phyloP scores from a whole-genome alignment of 2,329 filamentous ascomycete species.

The Fusarium sp. region DNA sequence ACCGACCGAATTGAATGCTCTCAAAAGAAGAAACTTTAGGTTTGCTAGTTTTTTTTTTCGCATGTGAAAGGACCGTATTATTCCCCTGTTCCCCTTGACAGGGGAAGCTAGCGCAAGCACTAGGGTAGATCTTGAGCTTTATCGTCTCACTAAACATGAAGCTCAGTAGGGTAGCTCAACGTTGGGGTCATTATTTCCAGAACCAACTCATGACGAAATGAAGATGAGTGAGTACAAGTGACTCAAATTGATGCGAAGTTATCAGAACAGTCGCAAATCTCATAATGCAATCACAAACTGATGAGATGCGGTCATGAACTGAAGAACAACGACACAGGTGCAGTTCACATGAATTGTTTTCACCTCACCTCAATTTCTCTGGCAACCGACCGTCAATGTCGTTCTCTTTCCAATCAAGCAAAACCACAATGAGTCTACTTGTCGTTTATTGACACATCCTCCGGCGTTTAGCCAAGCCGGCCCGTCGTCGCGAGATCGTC shows the following conservation, averaged over 20 bases:
- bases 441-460: background rate
- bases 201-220: background rate
- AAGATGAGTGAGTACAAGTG: background rate
- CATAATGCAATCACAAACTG: background rate
- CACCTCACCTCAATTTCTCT: too few species aligned
- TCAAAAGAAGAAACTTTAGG: background rate
- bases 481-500: slow-evolving; percentile 2
- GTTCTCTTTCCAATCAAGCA: background rate
- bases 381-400: too few species aligned
- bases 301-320: background rate
- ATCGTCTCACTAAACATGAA: background rate
- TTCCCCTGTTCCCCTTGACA: background rate
- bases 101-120: background rate
- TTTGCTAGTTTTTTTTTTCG: background rate
- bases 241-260: background rate
- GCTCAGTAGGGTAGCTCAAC: background rate
- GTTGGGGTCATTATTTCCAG: background rate
- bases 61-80: background rate
- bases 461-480: slow-evolving; percentile 26
- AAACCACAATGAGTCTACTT: background rate
- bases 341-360: too few species aligned
- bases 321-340: background rate
- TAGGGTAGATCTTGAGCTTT: background rate
- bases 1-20: background rate
- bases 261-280: background rate